Percentiles rank a stretch among this genome's conserved stretches.
Evolutionary conservation across 176 grass and related monocot genomes (phyloP).

Genomic region (Avena insularis): DNA sequence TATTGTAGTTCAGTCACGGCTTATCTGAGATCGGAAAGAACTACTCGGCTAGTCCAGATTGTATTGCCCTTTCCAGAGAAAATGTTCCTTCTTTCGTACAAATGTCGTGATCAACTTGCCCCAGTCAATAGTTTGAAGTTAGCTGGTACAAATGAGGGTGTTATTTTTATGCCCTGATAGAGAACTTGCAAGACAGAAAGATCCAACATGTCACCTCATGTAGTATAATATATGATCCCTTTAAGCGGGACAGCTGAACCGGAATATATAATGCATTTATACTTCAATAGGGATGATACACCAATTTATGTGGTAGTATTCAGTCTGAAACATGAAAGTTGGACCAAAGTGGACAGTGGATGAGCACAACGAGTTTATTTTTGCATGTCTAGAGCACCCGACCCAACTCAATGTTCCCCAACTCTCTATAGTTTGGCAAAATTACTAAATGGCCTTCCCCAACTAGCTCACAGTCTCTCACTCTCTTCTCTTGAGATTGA

Average conservation of each 20-base stretch:
- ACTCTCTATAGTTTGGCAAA: too few species aligned
- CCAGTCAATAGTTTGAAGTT: slow-evolving; percentile 1
- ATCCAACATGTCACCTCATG: neutral
- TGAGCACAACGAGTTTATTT: neutral
- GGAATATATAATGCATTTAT: neutral
- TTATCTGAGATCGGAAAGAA: neutral
- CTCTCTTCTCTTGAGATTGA: too few species aligned
- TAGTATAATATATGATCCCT: neutral
- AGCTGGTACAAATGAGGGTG: neutral
- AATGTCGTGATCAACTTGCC: neutral
- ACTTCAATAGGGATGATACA: neutral
- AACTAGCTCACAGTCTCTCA: too few species aligned
- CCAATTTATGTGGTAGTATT: neutral
- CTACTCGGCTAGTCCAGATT: neutral
- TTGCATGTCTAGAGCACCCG: too few species aligned
- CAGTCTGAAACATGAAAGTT: neutral
- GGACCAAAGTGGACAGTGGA: neutral
- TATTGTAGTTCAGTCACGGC: neutral
- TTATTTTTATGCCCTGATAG: neutral
- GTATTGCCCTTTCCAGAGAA: neutral
- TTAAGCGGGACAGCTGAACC: neutral
- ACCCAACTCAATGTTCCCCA: too few species aligned
- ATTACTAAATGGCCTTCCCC: too few species aligned
- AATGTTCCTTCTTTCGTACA: neutral
- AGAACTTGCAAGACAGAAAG: neutral